Base-by-base conservation (phyloP, 1,284 basidiomycete species). In the Meira miltonrushii region DNA sequence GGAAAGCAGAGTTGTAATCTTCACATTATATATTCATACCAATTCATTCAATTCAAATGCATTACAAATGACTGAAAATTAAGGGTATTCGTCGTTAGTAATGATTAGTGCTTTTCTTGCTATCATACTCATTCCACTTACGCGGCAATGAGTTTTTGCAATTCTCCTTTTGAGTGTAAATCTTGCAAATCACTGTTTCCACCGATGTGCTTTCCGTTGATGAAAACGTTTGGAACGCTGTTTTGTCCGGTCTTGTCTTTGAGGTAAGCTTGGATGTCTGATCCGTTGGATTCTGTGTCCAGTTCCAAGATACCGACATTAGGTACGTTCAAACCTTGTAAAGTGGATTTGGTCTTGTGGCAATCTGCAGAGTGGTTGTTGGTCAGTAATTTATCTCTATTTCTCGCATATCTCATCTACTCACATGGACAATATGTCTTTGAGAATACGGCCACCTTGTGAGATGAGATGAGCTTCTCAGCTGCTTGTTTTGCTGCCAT, bases 141-240 rank as follows among this genome's bases (percentile, higher is more conserved):
- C 12, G 46, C 46, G 21, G 17, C 23, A 25, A 48, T 48, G 46
- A 48, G 70, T 65, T 76, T 68, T 60, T 77, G 69, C n/a, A 79
- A 69, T 64, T 78, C 71, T 52, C 79, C 79, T 10, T 51, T 60
- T 38, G 57, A 57, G 71, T 74, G 66, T 21, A 68, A 65, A 23
- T 65, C 63, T 17, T 68, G 37, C 5, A 78, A 53, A 54, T 77
- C 69, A 55, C 66, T 65, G 60, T 68, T 71, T 40, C 79, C 79
- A 49, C 80, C 80, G 49, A 81, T 64, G 57, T 77, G 74, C 37
- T 77, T 71, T 41, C 76, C 68, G 50, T 72, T 73, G 65, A 81
- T 79, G 58, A 79, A 81, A 64, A 81, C 76, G 64, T 76, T 78
- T 33, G 80, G 80, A 7, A 81, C 80, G 2, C 80, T 80, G 2